Conservation (phyloP, 2,329 filamentous ascomycete species). For the Hypoxylon rubiginosum region DNA sequence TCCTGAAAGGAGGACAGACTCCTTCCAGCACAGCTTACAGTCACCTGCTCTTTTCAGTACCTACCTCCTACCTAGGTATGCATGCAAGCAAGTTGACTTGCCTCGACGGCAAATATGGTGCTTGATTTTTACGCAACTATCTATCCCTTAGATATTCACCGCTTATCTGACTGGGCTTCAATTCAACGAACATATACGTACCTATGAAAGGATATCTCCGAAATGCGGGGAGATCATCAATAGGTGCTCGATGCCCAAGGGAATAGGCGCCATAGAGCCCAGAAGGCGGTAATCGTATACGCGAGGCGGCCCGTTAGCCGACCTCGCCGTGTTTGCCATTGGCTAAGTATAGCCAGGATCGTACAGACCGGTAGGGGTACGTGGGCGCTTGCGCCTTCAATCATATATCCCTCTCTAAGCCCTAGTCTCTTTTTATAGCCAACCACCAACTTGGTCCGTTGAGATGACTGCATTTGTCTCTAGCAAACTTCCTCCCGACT, state of each 20-base stretch:
- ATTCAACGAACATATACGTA: conserved; percentile 12
- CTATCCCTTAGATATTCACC: conserved; percentile 33
- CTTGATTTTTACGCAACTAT: conserved; percentile 10
- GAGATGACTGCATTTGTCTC: conserved; percentile 44
- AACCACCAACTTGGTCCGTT: conserved; percentile 51
- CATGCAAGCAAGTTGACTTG: conserved; percentile 1
- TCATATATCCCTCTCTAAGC: conserved; percentile 45
- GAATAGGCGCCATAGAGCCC: conserved; percentile 48
- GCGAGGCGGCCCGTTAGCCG: conserved; percentile 48
- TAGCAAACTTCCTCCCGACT: conserved; percentile 33
- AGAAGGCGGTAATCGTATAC: conserved; percentile 41
- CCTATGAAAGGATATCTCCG: conserved; percentile 24
- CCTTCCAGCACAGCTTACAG: conserved; percentile 22
- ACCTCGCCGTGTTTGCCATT: conserved; percentile 45
- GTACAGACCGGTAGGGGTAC: conserved; percentile 44
- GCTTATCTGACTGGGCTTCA: conserved; percentile 16
- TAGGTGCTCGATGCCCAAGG: conserved; percentile 10
- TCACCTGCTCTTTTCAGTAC: conserved; percentile 34
- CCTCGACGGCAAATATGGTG: conserved; percentile 11
- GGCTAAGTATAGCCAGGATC: conserved; percentile 45
- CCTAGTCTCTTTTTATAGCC: conserved; percentile 55
- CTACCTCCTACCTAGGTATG: conserved; percentile 14
- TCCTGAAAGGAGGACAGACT: conserved; percentile 25
- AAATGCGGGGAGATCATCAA: conserved; percentile 38
- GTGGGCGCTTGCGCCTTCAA: conserved; percentile 57